phyloP scores from a whole-genome alignment of 176 grass and related monocot genomes.

The Ensete glaucum region DNA sequence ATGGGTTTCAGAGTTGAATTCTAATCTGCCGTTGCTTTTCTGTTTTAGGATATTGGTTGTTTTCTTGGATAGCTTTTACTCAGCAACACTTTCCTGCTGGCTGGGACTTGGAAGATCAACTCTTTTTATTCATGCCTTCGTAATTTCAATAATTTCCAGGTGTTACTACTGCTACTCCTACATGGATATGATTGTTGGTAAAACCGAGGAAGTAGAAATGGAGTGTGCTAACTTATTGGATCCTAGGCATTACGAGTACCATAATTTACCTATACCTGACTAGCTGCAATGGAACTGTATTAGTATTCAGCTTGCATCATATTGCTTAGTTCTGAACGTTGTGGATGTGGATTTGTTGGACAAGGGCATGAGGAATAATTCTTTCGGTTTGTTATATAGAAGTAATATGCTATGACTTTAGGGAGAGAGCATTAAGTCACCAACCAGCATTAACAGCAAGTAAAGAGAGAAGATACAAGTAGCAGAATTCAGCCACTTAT shows the following conservation, averaged over 20 bases:
- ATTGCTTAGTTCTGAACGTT: not conserved
- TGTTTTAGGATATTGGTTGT: constrained; percentile 12
- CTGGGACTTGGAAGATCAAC: not conserved
- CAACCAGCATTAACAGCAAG: not conserved
- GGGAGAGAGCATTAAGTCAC: not conserved
- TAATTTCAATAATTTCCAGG: not conserved
- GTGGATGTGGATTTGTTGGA: not conserved
- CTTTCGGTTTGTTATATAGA: not conserved
- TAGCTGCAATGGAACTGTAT: constrained; percentile 11
- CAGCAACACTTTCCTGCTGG: not conserved
- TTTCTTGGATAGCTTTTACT: constrained; percentile 13
- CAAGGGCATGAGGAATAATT: not conserved
- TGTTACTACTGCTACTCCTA: constrained; percentile 15
- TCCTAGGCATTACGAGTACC: not conserved
- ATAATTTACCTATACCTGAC: constrained; percentile 23
- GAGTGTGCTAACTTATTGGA: not conserved
- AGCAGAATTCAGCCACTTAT: not conserved
- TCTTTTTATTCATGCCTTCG: not conserved
- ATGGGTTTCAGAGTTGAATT: not conserved
- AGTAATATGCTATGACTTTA: not conserved
- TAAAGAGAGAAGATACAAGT: not conserved
- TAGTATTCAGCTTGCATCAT: constrained; percentile 1
- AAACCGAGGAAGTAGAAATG: not conserved
- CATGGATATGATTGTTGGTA: constrained; percentile 8
- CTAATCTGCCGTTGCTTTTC: not conserved